Base-by-base conservation (phyloP, 306 rosid genomes). In the Phaseolus lunatus region DNA sequence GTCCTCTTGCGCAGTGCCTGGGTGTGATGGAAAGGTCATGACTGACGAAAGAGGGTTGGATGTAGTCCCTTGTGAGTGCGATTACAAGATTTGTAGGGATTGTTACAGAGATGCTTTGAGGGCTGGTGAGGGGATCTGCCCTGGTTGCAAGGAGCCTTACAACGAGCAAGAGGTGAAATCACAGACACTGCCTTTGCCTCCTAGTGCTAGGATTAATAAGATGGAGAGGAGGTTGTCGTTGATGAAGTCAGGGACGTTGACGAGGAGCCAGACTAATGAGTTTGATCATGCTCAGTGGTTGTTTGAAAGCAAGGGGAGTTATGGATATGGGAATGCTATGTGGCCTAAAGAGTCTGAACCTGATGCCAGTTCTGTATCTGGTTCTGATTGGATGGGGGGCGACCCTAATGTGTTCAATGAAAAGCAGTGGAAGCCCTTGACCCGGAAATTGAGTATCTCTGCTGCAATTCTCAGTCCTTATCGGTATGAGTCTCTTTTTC, bases 321-420 rank as follows among this genome's bases (percentile, higher is more conserved):
- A 91, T 52, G 97, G 97, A 15, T 89, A 86, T 78, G 97, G 94
- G 44, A 91, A 83, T 79, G 97, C 92, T 67, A 86, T 89, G 91
- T 85, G 94, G 92, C 94, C 97, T 0, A 82, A 78, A 71, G 91
- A 82, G 22, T 19, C 79, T 45, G 88, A 43, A 44, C 81, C 62
- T 67, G 89, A 82, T 70, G 78, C 70, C 44, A 67, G 58, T 72
- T 78, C 82, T n/a, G n/a, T n/a, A n/a, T n/a, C n/a, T n/a, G 85
- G 31, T 69, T 80, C 81, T n/a, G 92, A 84, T 23, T 87, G 86
- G 86, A 84, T 81, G 85, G 74, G 49, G 39, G 91, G 93, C 27
- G 96, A 88, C 35, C 90, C 89, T 66, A 76, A 80, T 27, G 82
- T 80, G 13, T 88, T 91, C 56, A 39, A 68, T 3, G 90, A 86